Base-by-base conservation (phyloP, 1,139 yeast species). In the Pichia sp. region DNA sequence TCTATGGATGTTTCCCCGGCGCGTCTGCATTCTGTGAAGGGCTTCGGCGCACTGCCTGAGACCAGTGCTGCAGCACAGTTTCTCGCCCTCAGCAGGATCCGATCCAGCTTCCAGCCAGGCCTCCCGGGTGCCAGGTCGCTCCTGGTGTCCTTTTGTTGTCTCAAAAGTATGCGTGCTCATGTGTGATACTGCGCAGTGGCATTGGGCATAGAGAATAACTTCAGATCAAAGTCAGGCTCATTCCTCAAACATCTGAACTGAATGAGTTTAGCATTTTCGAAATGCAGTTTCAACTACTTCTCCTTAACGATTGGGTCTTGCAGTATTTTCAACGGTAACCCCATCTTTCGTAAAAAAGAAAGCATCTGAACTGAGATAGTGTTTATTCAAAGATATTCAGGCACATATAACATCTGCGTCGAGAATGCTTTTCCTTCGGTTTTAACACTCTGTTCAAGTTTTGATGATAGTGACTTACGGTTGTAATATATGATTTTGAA, bases 241-340 rank as follows among this genome's bases (percentile, higher is more conserved):
- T 71, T 64, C 58, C 95, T 61, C 77, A 83, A 26, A 88, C 96
- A 59, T 88, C 96, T 32, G 88, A 61, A 14, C 91, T 95, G 49
- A 79, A 84, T 11, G 81, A 64, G 33, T 53, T 84, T 79, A 18
- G 94, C 93, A 2, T 68, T 60, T 52, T 80, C 74, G 53, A 88
- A 68, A 11, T 78, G 77, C 18, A 68, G 69, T 9, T 79, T 71
- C 44, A 88, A 57, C 2, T 76, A 77, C 17, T 57, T 43, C 52
- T 75, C 81, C 50, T 75, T 76, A 41, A 75, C 58, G 14, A 73
- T 65, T 7, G 74, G 67, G 2, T 49, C 93, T 69, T 4, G 77
- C 76, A 10, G 77, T 71, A 62, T 83, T 83, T 43, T 82, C 71
- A 36, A 83, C 66, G 23, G 78, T 69, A 23, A 77, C 84, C 12